Percentiles rank a stretch among this genome's conserved stretches.
These are phyloP conservation scores for Angophora floribunda DNA, from an alignment of 345 rosid species.

Conservation along the genomic window DNA sequence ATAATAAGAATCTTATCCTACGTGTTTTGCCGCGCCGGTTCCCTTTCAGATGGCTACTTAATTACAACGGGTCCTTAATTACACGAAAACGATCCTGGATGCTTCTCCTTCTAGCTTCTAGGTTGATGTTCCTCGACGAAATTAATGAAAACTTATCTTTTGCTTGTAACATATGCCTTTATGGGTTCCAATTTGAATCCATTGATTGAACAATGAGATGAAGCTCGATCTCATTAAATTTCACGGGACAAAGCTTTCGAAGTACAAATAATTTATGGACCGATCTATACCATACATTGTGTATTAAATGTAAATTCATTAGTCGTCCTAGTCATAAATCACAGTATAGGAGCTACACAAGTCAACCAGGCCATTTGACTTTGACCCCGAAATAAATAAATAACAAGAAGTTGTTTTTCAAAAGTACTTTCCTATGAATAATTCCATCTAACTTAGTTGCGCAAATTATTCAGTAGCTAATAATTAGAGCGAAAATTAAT, in stretches of 20 bases:
- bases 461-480: not conserved
- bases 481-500: not conserved
- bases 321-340: not conserved
- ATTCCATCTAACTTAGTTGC: not conserved
- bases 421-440: not conserved
- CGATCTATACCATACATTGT: not conserved
- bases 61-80: not conserved
- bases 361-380: not conserved
- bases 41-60: not conserved
- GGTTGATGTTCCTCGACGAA: not conserved
- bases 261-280: not conserved
- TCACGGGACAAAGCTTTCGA: not conserved
- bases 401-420: fast-evolving
- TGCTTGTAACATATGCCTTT: not conserved
- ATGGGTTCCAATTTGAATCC: not conserved
- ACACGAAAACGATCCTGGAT: not conserved
- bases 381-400: not conserved
- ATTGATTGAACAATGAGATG: not conserved
- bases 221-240: not conserved
- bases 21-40: not conserved
- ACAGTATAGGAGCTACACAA: not conserved
- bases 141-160: not conserved
- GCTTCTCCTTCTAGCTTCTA: not conserved
- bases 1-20: not conserved
- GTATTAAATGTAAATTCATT: not conserved